Evolutionary conservation across 139 green algal species (phyloP).

Genomic region (Ostreobium quekettii): DNA sequence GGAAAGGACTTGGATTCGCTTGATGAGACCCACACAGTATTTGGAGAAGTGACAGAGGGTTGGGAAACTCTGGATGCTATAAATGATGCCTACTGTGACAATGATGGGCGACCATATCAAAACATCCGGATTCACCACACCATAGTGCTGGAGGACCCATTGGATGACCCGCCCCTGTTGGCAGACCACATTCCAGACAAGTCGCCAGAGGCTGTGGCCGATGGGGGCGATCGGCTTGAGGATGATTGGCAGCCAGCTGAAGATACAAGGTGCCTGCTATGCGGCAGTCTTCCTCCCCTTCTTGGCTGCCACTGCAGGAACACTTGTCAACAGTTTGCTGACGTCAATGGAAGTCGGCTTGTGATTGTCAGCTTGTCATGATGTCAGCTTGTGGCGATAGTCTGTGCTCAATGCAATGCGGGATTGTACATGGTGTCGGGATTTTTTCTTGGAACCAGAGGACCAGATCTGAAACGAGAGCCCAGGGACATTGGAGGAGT

Average conservation of each 20-base stretch:
- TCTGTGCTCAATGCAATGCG: too few relatives aligned
- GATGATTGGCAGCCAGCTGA: conserved; percentile 86
- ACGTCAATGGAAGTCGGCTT: too few relatives aligned
- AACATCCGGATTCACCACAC: conserved; percentile 95
- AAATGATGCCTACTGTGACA: conserved; percentile 83
- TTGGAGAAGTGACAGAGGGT: conserved; percentile 82
- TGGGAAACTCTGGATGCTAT: conserved; percentile 83
- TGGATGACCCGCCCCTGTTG: conserved; percentile 74
- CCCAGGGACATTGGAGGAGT: too few relatives aligned
- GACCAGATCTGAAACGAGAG: too few relatives aligned
- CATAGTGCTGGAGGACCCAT: conserved; percentile 94
- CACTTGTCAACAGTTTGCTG: too few relatives aligned
- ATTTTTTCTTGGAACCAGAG: too few relatives aligned
- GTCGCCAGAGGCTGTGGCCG: conserved; percentile 59
- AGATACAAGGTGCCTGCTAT: conserved; percentile 50
- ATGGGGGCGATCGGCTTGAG: conserved; percentile 79
- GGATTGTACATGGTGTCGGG: too few relatives aligned
- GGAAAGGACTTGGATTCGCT: conserved; percentile 62
- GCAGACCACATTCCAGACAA: conserved; percentile 68
- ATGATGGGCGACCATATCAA: conserved; percentile 67
- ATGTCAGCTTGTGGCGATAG: too few relatives aligned
- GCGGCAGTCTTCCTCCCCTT: too few relatives aligned
- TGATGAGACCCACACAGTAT: conserved; percentile 91
- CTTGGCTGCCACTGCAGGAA: too few relatives aligned
- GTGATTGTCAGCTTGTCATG: too few relatives aligned